Evolutionary conservation across 2,329 filamentous ascomycete genomes (phyloP).

Genomic region (Septoria petroselini): DNA sequence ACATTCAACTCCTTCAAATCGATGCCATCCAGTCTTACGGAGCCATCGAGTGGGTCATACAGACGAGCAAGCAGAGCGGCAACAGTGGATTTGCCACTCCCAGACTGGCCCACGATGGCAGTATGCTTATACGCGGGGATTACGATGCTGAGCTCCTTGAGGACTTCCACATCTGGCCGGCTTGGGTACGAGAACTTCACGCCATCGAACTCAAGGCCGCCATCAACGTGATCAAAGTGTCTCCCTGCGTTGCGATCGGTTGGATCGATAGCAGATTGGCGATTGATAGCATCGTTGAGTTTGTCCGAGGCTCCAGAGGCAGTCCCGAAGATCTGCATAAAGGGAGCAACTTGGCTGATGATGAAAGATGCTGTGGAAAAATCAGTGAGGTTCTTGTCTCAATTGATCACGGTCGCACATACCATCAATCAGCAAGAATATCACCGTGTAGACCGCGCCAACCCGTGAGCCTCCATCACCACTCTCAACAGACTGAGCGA

Average conservation of each 20-base stretch:
- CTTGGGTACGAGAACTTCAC: slow-evolving; percentile 45
- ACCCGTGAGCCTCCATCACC: slow-evolving; percentile 22
- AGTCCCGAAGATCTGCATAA: slow-evolving; percentile 51
- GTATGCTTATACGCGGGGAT: slow-evolving; percentile 39
- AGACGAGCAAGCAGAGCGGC: slow-evolving; percentile 38
- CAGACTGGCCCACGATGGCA: slow-evolving; percentile 45
- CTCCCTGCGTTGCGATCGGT: slow-evolving; percentile 30
- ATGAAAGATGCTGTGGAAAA: slow-evolving; percentile 40
- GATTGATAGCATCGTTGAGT: slow-evolving; percentile 57
- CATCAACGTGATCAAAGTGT: slow-evolving; percentile 6
- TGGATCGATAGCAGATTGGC: slow-evolving; percentile 41
- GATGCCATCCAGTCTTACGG: slow-evolving; percentile 40
- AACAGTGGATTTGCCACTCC: slow-evolving; percentile 45
- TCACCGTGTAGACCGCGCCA: slow-evolving; percentile 55
- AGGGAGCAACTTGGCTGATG: slow-evolving; percentile 47
- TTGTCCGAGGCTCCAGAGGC: slow-evolving; percentile 57
- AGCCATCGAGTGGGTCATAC: slow-evolving; percentile 41
- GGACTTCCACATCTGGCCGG: slow-evolving; percentile 40
- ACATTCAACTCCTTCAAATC: slow-evolving; percentile 37
- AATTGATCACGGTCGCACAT: neutral
- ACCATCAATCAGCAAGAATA: slow-evolving; percentile 54
- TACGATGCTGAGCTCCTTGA: slow-evolving; percentile 40
- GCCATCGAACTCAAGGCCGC: slow-evolving; percentile 38
- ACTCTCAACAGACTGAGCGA: slow-evolving; percentile 44
- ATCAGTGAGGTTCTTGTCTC: neutral